A percentile compares a stretch with the other conserved stretches of the same genome.
phyloP scores from a whole-genome alignment of 306 rosid genomes.

The Aeschynomene evenia region DNA sequence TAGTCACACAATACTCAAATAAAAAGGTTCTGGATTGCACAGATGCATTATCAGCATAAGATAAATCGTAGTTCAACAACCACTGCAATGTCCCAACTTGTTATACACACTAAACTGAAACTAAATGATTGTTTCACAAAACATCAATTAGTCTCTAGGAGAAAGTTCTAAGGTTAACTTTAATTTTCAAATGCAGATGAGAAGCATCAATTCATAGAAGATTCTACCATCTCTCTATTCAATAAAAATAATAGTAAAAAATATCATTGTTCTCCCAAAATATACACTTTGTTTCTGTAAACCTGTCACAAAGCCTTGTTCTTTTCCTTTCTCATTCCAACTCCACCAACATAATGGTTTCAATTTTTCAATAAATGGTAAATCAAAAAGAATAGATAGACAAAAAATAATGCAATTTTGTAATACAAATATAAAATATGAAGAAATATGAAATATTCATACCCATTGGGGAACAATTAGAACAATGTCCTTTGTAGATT shows the following conservation, averaged over 20 bases:
- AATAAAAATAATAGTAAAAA: background rate
- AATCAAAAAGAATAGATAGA: slow-evolving; percentile 8
- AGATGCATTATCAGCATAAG: background rate
- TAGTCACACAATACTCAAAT: no score
- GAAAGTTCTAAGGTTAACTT: no score
- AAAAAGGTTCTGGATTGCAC: background rate
- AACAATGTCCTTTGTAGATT: slow-evolving; percentile 60
- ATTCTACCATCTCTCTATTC: background rate
- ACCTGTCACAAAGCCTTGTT: no score
- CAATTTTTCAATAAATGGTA: background rate
- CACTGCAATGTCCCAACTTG: background rate
- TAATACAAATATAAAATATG: background rate
- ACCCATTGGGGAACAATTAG: slow-evolving; percentile 93
- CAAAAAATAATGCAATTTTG: background rate
- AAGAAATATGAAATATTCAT: slow-evolving; percentile 29
- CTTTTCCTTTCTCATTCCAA: background rate
- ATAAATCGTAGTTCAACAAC: background rate
- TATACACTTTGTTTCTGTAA: no score
- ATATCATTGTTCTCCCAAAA: background rate
- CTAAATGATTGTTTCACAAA: background rate
- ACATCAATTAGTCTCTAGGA: no score
- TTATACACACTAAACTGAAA: background rate
- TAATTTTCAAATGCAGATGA: no score
- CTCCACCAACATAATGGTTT: background rate
- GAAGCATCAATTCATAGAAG: no score